A percentile compares a stretch with the other conserved stretches of the same genome.
Conservation (phyloP, 2,329 filamentous ascomycete genomes). For the Leptographium procerum region DNA sequence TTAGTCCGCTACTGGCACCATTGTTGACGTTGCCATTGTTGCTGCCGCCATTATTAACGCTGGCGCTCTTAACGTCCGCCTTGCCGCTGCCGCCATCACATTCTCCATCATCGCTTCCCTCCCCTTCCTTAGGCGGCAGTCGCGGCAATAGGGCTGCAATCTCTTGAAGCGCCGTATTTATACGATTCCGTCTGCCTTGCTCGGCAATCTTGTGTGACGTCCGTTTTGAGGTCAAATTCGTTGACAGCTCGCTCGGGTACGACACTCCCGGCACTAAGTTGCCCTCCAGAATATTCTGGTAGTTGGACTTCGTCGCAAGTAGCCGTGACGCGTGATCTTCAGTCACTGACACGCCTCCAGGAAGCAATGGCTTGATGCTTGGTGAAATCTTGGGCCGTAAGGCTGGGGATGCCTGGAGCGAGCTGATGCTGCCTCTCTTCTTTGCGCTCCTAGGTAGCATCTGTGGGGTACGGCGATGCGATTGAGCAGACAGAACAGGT, state of each 20-base stretch:
- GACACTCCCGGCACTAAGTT: slow-evolving; percentile 81
- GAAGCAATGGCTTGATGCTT: slow-evolving; percentile 83
- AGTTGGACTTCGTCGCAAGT: slow-evolving; percentile 90
- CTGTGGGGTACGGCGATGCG: slow-evolving; percentile 39
- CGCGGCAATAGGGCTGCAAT: slow-evolving; percentile 75
- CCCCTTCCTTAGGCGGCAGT: slow-evolving; percentile 19
- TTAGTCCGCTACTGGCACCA: not conserved
- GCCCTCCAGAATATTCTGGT: slow-evolving; percentile 92
- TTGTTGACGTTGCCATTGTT: slow-evolving; percentile 33
- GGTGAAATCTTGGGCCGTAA: slow-evolving; percentile 83
- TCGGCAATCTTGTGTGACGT: slow-evolving; percentile 98
- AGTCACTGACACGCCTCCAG: slow-evolving; percentile 38
- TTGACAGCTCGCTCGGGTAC: slow-evolving; percentile 83
- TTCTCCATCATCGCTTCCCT: slow-evolving; percentile 3
- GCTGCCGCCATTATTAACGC: slow-evolving; percentile 14
- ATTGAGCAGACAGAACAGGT: slow-evolving; percentile 19
- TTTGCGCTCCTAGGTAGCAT: slow-evolving; percentile 45
- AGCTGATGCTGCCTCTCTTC: slow-evolving; percentile 60
- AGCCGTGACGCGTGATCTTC: slow-evolving; percentile 59
- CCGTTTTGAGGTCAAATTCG: slow-evolving; percentile 88
- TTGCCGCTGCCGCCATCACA: slow-evolving; percentile 5
- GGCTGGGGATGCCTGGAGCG: slow-evolving; percentile 74
- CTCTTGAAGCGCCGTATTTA: slow-evolving; percentile 85
- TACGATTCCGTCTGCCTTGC: slow-evolving; percentile 87
- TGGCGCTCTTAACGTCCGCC: slow-evolving; percentile 55